Percentiles rank a stretch among this genome's conserved stretches.
These are phyloP conservation scores for Cyathus striatus DNA, from an alignment of 768 basidiomycete genomes.

Conservation along the genomic window DNA sequence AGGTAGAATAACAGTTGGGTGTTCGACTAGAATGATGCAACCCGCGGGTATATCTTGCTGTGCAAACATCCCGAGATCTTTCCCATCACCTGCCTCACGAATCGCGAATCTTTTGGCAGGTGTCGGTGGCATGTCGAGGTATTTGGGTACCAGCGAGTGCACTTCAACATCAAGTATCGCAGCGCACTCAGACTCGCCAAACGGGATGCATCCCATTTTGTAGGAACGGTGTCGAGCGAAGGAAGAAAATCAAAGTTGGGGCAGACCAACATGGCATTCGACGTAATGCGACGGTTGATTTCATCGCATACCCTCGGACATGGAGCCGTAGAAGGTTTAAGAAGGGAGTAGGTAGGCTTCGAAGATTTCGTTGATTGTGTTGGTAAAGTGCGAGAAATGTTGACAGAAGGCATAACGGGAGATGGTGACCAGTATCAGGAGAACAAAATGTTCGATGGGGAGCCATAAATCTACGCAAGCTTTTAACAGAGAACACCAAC, in stretches of 20 bases:
- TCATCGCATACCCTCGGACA: constrained; percentile 11
- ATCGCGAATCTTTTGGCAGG: constrained; percentile 6
- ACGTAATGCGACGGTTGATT: constrained; percentile 15
- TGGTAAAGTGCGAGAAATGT: background rate
- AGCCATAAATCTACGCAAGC: background rate
- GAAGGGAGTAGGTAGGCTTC: background rate
- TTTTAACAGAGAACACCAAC: background rate
- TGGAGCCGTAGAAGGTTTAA: constrained; percentile 5
- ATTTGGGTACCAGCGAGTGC: constrained; percentile 16
- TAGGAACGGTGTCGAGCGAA: constrained; percentile 19
- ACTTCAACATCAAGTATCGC: constrained; percentile 25
- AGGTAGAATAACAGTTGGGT: constrained; percentile 26
- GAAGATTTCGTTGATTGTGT: too few relatives aligned
- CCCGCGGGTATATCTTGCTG: constrained; percentile 11
- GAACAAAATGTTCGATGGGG: background rate
- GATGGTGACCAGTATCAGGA: background rate
- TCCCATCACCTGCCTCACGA: constrained; percentile 3
- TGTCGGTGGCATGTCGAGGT: background rate
- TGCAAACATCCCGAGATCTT: constrained; percentile 23
- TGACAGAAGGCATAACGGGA: background rate
- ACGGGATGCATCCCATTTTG: constrained; percentile 13
- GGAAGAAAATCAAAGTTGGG: constrained; percentile 20
- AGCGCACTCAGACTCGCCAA: constrained; percentile 14
- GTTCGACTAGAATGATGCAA: constrained; percentile 21
- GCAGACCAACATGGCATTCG: constrained; percentile 13